Evolutionary conservation across 108 stramenopile species (phyloP).

Genomic region (Epithemia pelagica): DNA sequence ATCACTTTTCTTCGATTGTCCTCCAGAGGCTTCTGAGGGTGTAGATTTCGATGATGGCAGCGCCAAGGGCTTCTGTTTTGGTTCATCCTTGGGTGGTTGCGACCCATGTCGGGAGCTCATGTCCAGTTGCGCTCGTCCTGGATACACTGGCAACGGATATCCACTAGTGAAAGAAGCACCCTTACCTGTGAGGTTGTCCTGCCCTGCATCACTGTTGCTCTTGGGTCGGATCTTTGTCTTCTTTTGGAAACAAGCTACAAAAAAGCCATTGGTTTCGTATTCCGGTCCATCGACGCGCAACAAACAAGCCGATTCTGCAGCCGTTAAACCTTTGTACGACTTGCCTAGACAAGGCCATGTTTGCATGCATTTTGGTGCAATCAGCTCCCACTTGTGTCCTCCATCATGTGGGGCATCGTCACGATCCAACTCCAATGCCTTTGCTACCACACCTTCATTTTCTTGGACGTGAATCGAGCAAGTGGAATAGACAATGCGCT

Average conservation of each 20-base stretch:
- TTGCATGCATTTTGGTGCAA: slow-evolving; percentile 63
- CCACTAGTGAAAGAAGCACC: too few relatives aligned
- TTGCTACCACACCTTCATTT: slow-evolving; percentile 89
- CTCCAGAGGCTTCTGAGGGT: too few relatives aligned
- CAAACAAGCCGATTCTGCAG: slow-evolving; percentile 46
- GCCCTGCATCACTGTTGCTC: too few relatives aligned
- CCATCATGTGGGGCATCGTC: slow-evolving; percentile 10
- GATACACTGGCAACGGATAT: not conserved
- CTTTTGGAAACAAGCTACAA: slow-evolving; percentile 89
- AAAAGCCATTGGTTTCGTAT: slow-evolving; percentile 97
- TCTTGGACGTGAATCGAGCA: slow-evolving; percentile 92
- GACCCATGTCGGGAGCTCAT: not conserved
- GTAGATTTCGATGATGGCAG: slow-evolving; percentile 2
- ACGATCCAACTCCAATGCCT: slow-evolving; percentile 44
- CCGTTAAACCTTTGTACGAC: slow-evolving; percentile 29
- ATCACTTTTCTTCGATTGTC: too few relatives aligned
- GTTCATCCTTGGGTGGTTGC: slow-evolving; percentile 10
- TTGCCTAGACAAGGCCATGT: slow-evolving; percentile 84
- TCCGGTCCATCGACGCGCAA: slow-evolving; percentile 81
- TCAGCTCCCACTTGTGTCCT: slow-evolving; percentile 42
- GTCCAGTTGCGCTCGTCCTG: slow-evolving; percentile 8
- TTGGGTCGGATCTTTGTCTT: too few relatives aligned
- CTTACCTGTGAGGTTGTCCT: too few relatives aligned
- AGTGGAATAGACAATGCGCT: slow-evolving; percentile 97
- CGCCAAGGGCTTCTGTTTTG: slow-evolving; percentile 15